Percentiles rank a stretch among this genome's conserved stretches.
phyloP scores from a whole-genome alignment of 75 land plant species.

The Picea sitchensis region DNA sequence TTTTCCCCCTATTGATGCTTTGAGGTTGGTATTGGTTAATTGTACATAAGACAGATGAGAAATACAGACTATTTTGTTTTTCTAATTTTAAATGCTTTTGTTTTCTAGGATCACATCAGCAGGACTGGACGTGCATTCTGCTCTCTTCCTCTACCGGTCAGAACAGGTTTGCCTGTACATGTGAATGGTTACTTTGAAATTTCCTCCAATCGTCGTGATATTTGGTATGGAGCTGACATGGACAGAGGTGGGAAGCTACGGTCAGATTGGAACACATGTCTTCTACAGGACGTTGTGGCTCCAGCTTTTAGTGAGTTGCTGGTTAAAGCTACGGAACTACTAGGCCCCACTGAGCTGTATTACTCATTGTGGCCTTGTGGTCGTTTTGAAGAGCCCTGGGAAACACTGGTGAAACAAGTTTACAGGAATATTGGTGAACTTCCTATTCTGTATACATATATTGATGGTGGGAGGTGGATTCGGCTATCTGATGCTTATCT shows the following conservation, averaged over 20 bases:
- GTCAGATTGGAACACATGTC: constrained; percentile 81
- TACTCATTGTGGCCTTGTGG: constrained; percentile 87
- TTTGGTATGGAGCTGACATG: constrained; percentile 97
- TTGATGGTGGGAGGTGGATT: constrained; percentile 81
- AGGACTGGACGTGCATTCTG: constrained; percentile 87
- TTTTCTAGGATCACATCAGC: constrained; percentile 38
- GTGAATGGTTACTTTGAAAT: constrained; percentile 95
- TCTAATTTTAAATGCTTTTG: not conserved
- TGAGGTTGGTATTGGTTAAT: not conserved
- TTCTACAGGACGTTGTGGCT: constrained; percentile 82
- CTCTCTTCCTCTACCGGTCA: constrained; percentile 88
- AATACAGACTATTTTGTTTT: not conserved
- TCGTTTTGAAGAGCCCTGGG: constrained; percentile 81
- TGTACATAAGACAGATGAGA: not conserved
- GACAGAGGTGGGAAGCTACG: constrained; percentile 92
- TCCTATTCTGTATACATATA: constrained; percentile 54
- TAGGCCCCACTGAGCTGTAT: constrained; percentile 39
- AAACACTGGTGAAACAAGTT: constrained; percentile 55
- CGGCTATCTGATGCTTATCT: constrained; percentile 61
- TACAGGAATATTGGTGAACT: constrained; percentile 37
- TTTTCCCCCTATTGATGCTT: not conserved
- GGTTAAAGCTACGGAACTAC: constrained; percentile 32
- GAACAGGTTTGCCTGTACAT: constrained; percentile 82
- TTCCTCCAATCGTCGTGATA: constrained; percentile 91
- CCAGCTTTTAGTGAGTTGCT: constrained; percentile 55